Conservation (phyloP, 176 grass and related monocot genomes). For the Eragrostis curvula region DNA sequence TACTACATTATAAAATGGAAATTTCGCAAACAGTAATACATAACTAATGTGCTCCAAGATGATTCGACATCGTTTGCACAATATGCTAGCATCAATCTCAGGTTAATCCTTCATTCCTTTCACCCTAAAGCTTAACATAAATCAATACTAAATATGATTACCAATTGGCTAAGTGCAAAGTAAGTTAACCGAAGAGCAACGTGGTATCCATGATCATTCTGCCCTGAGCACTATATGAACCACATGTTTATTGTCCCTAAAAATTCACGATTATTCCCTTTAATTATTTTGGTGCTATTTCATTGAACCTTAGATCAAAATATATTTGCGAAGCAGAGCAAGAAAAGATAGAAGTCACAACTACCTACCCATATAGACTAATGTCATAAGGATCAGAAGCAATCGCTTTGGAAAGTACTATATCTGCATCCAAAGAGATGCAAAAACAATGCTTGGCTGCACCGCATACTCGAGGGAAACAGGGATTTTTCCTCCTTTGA, state of each 20-base stretch:
- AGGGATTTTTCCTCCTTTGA: not conserved
- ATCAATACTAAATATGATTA: not conserved
- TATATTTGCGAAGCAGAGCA: not conserved
- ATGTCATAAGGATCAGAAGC: not conserved
- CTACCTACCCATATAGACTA: not conserved
- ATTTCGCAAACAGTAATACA: not conserved
- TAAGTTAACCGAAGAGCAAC: not conserved
- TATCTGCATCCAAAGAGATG: not conserved
- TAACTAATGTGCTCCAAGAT: slow-evolving; percentile 10
- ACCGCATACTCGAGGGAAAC: not conserved
- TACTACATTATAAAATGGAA: not conserved
- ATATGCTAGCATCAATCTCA: not conserved
- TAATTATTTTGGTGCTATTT: not conserved
- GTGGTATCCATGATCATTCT: not conserved
- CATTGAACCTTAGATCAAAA: slow-evolving; percentile 8
- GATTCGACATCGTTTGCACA: not conserved
- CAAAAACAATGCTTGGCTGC: not conserved
- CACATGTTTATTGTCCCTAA: not conserved
- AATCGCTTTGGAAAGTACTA: not conserved
- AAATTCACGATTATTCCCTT: not conserved
- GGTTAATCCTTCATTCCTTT: not conserved
- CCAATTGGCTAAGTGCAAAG: not conserved
- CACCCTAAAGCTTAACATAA: not conserved
- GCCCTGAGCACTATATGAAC: not conserved
- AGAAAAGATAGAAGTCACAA: not conserved